Base-by-base conservation (phyloP, 352 stramenopile genomes). In the Thalassiosira livingstoniorum region DNA sequence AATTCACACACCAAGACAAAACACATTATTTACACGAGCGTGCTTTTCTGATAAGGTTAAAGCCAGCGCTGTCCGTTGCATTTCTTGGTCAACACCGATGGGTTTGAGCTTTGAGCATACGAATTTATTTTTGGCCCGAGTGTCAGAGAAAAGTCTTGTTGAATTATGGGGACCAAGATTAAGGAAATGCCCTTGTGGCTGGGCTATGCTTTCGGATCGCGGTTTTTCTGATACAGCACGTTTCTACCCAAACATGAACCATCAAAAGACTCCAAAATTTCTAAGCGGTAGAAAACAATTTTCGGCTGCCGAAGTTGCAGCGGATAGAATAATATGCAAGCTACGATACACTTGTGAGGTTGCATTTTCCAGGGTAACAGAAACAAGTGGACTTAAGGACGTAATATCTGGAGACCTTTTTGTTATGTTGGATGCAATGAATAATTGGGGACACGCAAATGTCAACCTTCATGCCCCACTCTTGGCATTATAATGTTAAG, bases 221-320 rank as follows among this genome's bases (percentile, higher is more conserved):
- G 63, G 74, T 10, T 81, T 81, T 39, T 72, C 72, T 15, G 47
- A 81, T 55, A 75, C 74, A 31, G 51, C 74, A 63, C 27, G 74
- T 21, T 81, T 70, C 37, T 81, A 75, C 32, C 74, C 74, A 11
- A 75, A 81, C 63, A 81, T 80, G 72, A 80, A 73, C 43, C 72
- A 80, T n/a, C 74, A 81, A 35, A 75, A 75, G 53, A 69, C 74
- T 43, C 63, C 74, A 10, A 75, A 70, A 39, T 81, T 81, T 31
- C 42, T 81, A n/a, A 75, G 64, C 25, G 62, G 74, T 18, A n/a
- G 31, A 7, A 54, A 81, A 29, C 54, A 75, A 62, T 81, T 81
- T 55, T 70, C 74, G 35, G 32, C 43, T 27, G n/a, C 11, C 21
- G 11, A 58, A 23, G 47, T 58, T 29, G 21, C n/a, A 58, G 21